Evolutionary conservation across 192 early-diverging fungal genomes (phyloP).

Genomic region (Coemansia sp.): DNA sequence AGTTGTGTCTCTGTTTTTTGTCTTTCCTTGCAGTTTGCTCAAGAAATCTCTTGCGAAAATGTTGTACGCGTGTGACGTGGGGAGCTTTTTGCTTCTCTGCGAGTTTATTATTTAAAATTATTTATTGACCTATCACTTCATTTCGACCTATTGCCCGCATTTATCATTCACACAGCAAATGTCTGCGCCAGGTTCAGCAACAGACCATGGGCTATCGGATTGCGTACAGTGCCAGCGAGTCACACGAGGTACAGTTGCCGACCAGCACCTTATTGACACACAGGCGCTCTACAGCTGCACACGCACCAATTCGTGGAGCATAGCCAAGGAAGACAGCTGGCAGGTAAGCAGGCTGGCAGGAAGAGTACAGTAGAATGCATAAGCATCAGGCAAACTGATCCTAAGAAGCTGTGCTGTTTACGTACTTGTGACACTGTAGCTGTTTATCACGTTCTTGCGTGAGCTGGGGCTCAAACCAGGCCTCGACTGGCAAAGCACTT

Average conservation of each 20-base stretch:
- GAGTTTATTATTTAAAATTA: slow-evolving; percentile 2
- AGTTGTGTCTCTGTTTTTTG: too few relatives aligned
- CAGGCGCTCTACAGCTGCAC: slow-evolving; percentile 13
- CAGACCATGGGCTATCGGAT: slow-evolving; percentile 12
- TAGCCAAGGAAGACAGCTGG: slow-evolving; percentile 27
- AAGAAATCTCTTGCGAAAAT: too few relatives aligned
- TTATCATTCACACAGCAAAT: not conserved
- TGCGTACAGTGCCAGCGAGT: slow-evolving; percentile 35
- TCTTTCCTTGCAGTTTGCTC: too few relatives aligned
- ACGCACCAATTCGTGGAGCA: slow-evolving; percentile 18
- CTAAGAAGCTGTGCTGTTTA: not conserved
- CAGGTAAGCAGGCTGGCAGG: slow-evolving; percentile 17
- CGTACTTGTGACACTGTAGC: not conserved
- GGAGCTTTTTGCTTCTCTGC: not conserved
- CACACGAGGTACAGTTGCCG: slow-evolving; percentile 7
- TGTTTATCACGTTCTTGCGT: slow-evolving; percentile 12
- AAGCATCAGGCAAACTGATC: not conserved
- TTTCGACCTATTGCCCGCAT: not conserved
- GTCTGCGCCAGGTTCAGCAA: slow-evolving; percentile 10
- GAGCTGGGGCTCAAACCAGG: slow-evolving; percentile 7
- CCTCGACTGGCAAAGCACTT: not conserved
- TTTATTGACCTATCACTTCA: not conserved
- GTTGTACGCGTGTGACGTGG: too few relatives aligned
- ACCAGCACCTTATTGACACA: slow-evolving; percentile 10
- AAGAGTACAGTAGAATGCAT: not conserved